Evolutionary conservation across 2,329 filamentous ascomycete species (phyloP).

Genomic region (Trichoderma sp.): DNA sequence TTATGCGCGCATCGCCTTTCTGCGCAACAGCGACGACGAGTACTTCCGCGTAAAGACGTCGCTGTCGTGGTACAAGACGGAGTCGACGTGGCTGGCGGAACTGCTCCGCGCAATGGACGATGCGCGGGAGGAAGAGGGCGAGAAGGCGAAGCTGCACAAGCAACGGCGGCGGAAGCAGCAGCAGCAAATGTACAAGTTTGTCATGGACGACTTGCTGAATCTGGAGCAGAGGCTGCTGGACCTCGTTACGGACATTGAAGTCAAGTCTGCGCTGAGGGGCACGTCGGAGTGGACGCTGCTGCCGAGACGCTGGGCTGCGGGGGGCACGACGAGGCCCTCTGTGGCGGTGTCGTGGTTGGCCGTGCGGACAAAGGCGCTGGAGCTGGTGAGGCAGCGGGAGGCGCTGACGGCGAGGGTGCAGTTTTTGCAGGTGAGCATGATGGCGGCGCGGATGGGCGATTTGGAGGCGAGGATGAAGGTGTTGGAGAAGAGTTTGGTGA

Average conservation of each 20-base stretch:
- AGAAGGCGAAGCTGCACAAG: background rate
- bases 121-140: background rate
- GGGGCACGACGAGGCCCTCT: slow-evolving; percentile 39
- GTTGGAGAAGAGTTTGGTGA: slow-evolving; percentile 36
- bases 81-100: slow-evolving; percentile 51
- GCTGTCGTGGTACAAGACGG: slow-evolving; percentile 55
- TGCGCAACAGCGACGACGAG: slow-evolving; percentile 52
- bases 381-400: slow-evolving; percentile 52
- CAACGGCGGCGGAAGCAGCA: slow-evolving; percentile 31
- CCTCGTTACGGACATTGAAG: slow-evolving; percentile 50
- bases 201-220: slow-evolving; percentile 49
- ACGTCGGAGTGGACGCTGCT: slow-evolving; percentile 42
- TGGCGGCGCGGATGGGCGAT: slow-evolving; percentile 21
- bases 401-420: slow-evolving; percentile 50
- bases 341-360: slow-evolving; percentile 52
- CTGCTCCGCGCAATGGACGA: slow-evolving; percentile 42
- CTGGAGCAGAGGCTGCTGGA: slow-evolving; percentile 51
- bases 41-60: slow-evolving; percentile 53
- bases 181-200: slow-evolving; percentile 52
- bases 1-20: slow-evolving; percentile 51
- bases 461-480: slow-evolving; percentile 41
- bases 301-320: slow-evolving; percentile 45
- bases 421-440: slow-evolving; percentile 51
- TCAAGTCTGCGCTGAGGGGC: slow-evolving; percentile 32
- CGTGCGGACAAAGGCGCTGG: slow-evolving; percentile 49